Evolutionary conservation across 306 rosid genomes (phyloP).

Genomic region (Datisca glomerata): DNA sequence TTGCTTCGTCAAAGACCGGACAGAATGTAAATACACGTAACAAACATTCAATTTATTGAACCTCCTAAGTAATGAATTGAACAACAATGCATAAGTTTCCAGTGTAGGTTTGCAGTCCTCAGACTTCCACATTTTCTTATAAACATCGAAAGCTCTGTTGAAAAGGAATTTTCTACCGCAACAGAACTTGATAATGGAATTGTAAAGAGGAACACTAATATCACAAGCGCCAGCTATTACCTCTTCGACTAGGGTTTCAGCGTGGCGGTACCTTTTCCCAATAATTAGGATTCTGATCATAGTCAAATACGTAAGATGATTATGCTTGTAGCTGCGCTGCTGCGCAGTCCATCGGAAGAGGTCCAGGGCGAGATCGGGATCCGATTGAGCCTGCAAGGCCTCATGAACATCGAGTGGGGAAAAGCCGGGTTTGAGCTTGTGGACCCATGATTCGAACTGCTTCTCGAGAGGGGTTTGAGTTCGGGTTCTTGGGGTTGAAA

Average conservation of each 20-base stretch:
- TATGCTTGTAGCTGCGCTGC: conserved; percentile 74
- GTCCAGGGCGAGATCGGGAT: conserved; percentile 86
- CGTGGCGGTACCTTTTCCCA: conserved; percentile 40
- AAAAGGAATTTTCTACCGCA: conserved; percentile 48
- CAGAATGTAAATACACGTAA: conserved; percentile 57
- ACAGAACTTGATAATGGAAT: conserved; percentile 59
- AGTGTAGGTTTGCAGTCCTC: conserved; percentile 54
- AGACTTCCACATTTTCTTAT: conserved; percentile 61
- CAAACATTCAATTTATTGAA: conserved; percentile 56
- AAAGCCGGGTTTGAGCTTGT: conserved; percentile 77
- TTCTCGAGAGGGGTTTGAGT: conserved; percentile 59
- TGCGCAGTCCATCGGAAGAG: conserved; percentile 93
- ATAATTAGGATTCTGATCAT: conserved; percentile 41
- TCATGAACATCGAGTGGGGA: conserved; percentile 44
- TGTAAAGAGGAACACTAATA: conserved; percentile 50
- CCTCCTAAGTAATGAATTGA: conserved; percentile 56
- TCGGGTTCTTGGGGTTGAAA: conserved; percentile 9
- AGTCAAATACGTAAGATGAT: conserved; percentile 46
- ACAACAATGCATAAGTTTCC: conserved; percentile 53
- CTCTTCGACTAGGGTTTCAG: conserved; percentile 77
- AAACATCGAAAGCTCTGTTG: conserved; percentile 63
- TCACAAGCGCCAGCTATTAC: conserved; percentile 83
- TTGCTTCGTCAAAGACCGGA: conserved; percentile 53
- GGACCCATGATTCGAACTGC: conserved; percentile 77
- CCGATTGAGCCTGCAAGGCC: conserved; percentile 59